phyloP scores from a whole-genome alignment of 1,284 basidiomycete species.

The Coniophora puteana region DNA sequence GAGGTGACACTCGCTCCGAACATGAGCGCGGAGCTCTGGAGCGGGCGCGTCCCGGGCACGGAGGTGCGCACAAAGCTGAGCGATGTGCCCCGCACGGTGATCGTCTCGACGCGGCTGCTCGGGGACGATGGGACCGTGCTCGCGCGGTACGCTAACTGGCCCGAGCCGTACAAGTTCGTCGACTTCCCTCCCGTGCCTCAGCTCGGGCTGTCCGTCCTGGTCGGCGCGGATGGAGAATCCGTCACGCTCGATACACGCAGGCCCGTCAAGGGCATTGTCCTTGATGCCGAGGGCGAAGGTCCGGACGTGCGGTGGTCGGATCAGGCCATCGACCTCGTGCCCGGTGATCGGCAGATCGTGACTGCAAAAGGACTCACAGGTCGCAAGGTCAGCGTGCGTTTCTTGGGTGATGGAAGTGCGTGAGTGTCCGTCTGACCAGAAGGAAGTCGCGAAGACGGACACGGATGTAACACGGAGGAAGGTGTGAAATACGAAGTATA shows the following conservation, averaged over 20 bases:
- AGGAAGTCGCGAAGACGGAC: constrained; percentile 5
- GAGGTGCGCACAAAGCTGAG: constrained; percentile 61
- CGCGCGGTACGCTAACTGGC: constrained; percentile 81
- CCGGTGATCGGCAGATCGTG: constrained; percentile 74
- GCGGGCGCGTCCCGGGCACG: constrained; percentile 67
- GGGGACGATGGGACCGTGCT: constrained; percentile 57
- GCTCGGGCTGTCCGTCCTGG: constrained; percentile 51
- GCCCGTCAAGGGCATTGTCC: constrained; percentile 83
- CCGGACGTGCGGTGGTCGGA: constrained; percentile 76
- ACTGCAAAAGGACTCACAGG: constrained; percentile 62
- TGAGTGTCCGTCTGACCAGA: constrained; percentile 19
- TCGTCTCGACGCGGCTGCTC: constrained; percentile 74
- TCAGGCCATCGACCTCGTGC: constrained; percentile 85
- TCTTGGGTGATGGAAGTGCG: constrained; percentile 70
- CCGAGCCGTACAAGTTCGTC: constrained; percentile 89
- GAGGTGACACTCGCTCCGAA: constrained; percentile 63
- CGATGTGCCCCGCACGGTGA: constrained; percentile 62
- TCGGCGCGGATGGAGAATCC: constrained; percentile 54
- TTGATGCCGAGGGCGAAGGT: constrained; percentile 69
- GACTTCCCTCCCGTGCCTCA: constrained; percentile 65
- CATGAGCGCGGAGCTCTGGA: constrained; percentile 79
- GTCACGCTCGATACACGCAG: constrained; percentile 57
- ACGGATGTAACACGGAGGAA: constrained; percentile 2
- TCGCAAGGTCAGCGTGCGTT: constrained; percentile 61
- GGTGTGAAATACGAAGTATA: not conserved